Conservation (phyloP, 441 rosid species). For the Croton laevigatus region DNA sequence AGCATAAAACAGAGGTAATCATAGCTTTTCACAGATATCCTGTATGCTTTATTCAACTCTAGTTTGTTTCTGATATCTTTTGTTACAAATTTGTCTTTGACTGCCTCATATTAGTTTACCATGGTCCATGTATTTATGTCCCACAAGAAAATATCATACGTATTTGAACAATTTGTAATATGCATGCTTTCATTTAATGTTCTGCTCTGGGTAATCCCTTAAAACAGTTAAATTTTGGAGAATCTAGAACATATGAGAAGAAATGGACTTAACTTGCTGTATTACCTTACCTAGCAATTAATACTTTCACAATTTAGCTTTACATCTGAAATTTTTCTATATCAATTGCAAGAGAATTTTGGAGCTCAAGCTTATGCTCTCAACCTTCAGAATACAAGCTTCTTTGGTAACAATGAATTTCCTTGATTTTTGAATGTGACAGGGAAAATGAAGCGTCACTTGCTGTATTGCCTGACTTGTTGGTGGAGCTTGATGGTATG, state of each 20-base stretch:
- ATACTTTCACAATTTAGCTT: neutral
- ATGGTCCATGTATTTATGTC: neutral
- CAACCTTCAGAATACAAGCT: neutral
- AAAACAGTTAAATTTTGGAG: neutral
- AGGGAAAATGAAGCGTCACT: slow-evolving; percentile 99
- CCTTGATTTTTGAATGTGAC: slow-evolving; percentile 22
- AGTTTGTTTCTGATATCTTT: neutral
- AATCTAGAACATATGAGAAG: neutral
- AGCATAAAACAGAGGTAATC: slow-evolving; percentile 91
- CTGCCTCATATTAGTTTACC: neutral
- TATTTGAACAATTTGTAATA: neutral
- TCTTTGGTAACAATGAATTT: slow-evolving; percentile 11
- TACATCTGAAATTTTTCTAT: neutral
- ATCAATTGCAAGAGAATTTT: neutral
- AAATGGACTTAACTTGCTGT: neutral
- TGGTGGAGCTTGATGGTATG: slow-evolving; percentile 87
- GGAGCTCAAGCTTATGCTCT: neutral
- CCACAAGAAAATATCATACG: neutral
- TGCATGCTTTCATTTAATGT: neutral
- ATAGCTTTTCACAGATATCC: slow-evolving; percentile 1
- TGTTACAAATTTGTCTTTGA: neutral
- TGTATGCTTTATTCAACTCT: neutral
- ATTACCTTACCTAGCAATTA: neutral
- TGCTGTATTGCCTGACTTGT: slow-evolving; percentile 88
- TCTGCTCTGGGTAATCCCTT: slow-evolving; percentile 3